Evolutionary conservation across 2,329 filamentous ascomycete species (phyloP).

Genomic region (Beauveria bassiana): DNA sequence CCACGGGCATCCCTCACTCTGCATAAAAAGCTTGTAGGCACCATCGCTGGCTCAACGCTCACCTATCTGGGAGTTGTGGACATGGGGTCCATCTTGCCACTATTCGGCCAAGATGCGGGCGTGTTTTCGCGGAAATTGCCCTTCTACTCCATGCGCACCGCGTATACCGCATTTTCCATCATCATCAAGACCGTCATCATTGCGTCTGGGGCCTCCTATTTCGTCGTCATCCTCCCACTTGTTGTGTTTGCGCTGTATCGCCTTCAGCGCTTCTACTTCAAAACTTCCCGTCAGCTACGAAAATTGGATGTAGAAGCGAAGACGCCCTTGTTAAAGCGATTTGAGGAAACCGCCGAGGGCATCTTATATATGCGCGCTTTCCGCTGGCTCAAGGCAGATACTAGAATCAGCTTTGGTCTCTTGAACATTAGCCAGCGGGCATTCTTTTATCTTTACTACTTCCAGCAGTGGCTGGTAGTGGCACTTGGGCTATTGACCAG

Average conservation of each 20-base stretch:
- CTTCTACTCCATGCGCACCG: neutral
- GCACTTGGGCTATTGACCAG: slow-evolving; percentile 39
- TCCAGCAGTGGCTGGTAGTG: slow-evolving; percentile 42
- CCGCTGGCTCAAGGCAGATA: slow-evolving; percentile 19
- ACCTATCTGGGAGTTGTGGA: neutral
- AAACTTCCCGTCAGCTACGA: slow-evolving; percentile 24
- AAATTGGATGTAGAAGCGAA: slow-evolving; percentile 24
- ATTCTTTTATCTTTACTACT: slow-evolving; percentile 35
- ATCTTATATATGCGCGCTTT: slow-evolving; percentile 27
- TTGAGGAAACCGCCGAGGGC: slow-evolving; percentile 21
- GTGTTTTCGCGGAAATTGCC: neutral
- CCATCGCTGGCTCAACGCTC: neutral
- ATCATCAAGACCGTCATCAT: slow-evolving; percentile 1
- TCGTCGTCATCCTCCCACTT: slow-evolving; percentile 34
- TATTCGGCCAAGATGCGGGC: slow-evolving; percentile 2
- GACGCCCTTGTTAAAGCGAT: slow-evolving; percentile 21
- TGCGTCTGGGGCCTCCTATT: neutral
- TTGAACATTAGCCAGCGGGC: slow-evolving; percentile 28
- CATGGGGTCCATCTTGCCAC: neutral
- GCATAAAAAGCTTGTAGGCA: neutral
- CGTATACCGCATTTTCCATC: neutral
- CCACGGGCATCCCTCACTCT: slow-evolving; percentile 2
- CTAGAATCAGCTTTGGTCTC: slow-evolving; percentile 14
- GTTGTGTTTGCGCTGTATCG: slow-evolving; percentile 16
- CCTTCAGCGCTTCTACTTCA: slow-evolving; percentile 24